A percentile compares a stretch with the other conserved stretches of the same genome.
These are phyloP conservation scores for Cryptococcus wingfieldii DNA, from an alignment of 1,284 basidiomycete genomes.

Conservation along the genomic window DNA sequence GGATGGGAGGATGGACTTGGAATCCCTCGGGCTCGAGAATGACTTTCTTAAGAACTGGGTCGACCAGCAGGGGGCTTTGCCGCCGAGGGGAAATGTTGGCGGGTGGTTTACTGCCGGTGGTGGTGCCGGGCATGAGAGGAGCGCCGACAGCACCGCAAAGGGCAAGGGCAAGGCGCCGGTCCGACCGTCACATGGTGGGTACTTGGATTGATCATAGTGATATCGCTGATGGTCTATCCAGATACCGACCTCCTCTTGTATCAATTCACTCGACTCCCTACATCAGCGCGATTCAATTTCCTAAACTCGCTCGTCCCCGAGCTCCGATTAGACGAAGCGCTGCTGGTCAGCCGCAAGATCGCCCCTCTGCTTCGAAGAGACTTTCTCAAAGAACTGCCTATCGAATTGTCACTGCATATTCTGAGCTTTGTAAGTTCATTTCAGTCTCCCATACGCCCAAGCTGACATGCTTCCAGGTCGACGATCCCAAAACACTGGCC, in stretches of 20 bases:
- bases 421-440: constrained; percentile 57
- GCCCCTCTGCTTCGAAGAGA: constrained; percentile 79
- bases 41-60: no score
- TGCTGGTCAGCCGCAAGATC: constrained; percentile 69
- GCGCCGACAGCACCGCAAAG: constrained; percentile 5
- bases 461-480: constrained; percentile 50
- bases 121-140: neutral
- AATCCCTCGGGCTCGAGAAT: neutral
- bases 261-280: constrained; percentile 23
- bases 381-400: constrained; percentile 74
- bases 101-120: no score
- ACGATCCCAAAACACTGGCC: constrained; percentile 72
- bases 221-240: neutral
- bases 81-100: no score
- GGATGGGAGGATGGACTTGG: constrained; percentile 5
- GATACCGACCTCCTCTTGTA: constrained; percentile 16
- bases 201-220: neutral
- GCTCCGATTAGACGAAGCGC: constrained; percentile 69
- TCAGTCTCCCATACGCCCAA: neutral
- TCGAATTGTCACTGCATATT: constrained; percentile 77
- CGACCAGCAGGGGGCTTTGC: no score
- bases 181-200: neutral
- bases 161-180: constrained; percentile 1
- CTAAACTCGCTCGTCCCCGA: constrained; percentile 62
- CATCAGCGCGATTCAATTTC: constrained; percentile 55